Evolutionary conservation across 768 basidiomycete species (phyloP), one percentile per base, ranked within the genome.

Genomic region (Infundibulicybe gibba): DNA sequence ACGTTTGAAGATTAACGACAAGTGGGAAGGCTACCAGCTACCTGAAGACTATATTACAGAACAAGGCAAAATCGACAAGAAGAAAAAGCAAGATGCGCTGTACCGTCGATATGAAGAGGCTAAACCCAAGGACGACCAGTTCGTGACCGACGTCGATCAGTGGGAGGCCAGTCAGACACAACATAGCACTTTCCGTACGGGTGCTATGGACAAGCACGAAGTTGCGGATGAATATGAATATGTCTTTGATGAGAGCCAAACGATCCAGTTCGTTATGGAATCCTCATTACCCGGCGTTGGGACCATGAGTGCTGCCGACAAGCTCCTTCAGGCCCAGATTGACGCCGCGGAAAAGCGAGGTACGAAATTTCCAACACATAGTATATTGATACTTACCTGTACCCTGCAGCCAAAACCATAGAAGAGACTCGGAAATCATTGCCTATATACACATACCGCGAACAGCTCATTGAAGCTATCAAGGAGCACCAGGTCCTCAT

Each of bases 21-120:
- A 90, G 52, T 91, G 77, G 68, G 97, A 99, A 51, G 95, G 95
- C 6, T 99, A 99, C 61, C 85, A 87, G 68, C 79, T 98, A 37
- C 97, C 97, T 0, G 97, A 98, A 55, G 97, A 98, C 65, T 99
- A 99, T 62, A 79, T 98, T 56, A 99, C 97, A 0, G 95, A 95
- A 58, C 94, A 97, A 63, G 97, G 97, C 21, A 97, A 94, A 69
- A 93, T 99, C 50, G 94, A 98, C 77, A 87, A 83, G 69, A 94
- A 97, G 75, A 92, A 90, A 69, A 94, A 97, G 61, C 82, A 93
- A 61, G 87, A 87, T 53, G 94, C 88, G 0, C 65, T 99, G 43
- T 97, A 97, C 64, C 79, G 88, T 56, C 91, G 97, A 33, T 98
- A 99, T 59, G 90, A 95, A 59, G 97, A 99, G 44, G 87, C 87